Evolutionary conservation across 176 grass and related monocot species (phyloP).

Genomic region (Leersia perrieri): DNA sequence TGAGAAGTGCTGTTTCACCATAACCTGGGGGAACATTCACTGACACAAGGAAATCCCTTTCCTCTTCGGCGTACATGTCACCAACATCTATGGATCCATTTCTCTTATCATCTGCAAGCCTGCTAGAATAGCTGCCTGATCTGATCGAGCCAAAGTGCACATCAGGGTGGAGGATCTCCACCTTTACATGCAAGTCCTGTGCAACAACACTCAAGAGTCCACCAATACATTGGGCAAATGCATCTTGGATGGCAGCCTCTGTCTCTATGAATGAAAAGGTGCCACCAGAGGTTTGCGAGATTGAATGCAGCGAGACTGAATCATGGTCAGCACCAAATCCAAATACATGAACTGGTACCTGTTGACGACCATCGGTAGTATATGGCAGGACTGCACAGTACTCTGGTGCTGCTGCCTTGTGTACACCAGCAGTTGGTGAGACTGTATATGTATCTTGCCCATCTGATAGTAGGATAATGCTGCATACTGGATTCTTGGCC

Average conservation of each 20-base stretch:
- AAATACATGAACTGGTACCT: conserved; percentile 83
- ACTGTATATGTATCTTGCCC: conserved; percentile 85
- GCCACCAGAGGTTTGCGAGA: conserved; percentile 83
- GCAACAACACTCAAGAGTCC: conserved; percentile 86
- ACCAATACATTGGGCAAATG: conserved; percentile 93
- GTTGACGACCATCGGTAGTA: conserved; percentile 35
- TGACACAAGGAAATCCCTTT: conserved; percentile 81
- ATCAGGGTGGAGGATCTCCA: conserved; percentile 57
- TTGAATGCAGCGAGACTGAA: conserved; percentile 65
- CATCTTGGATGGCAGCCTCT: conserved; percentile 85
- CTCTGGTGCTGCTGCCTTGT: conserved; percentile 45
- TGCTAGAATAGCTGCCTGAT: conserved; percentile 78
- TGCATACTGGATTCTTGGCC: conserved; percentile 91
- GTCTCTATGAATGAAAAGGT: conserved; percentile 95
- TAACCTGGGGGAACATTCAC: conserved; percentile 56
- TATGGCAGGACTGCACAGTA: conserved; percentile 70
- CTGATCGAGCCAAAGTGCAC: conserved; percentile 63
- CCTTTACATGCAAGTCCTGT: conserved; percentile 62
- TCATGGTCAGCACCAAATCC: conserved; percentile 94
- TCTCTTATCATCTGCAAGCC: conserved; percentile 47
- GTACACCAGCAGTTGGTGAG: conserved; percentile 51
- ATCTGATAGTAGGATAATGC: conserved; percentile 90
- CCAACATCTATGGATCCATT: conserved; percentile 69
- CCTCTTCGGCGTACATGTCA: conserved; percentile 90
- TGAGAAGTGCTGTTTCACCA: conserved; percentile 50